A percentile compares a stretch with the other conserved stretches of the same genome.
Evolutionary conservation across 176 grass and related monocot species (phyloP).

Genomic region (Carex myosuroides): DNA sequence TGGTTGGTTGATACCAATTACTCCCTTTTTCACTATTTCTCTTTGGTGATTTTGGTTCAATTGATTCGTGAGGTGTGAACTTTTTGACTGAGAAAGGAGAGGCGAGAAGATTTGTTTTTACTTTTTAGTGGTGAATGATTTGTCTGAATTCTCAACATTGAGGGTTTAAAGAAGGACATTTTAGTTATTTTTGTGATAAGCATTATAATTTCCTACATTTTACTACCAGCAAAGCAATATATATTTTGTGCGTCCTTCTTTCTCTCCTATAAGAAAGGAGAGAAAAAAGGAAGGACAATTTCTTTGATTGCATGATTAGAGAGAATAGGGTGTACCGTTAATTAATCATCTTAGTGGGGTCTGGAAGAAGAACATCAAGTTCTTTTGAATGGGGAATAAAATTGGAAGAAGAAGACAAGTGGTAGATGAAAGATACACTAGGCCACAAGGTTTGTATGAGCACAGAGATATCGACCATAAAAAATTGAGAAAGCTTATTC

Average conservation of each 20-base stretch:
- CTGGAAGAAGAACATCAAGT: conserved; percentile 24
- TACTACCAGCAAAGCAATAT: not conserved
- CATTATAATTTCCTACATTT: conserved; percentile 1
- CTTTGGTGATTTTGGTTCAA: conserved; percentile 14
- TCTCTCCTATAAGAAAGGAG: conserved; percentile 13
- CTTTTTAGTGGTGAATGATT: not conserved
- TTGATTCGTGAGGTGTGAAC: not conserved
- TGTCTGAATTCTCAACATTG: not conserved
- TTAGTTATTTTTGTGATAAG: not conserved
- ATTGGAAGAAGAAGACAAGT: conserved; percentile 71
- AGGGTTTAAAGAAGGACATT: not conserved
- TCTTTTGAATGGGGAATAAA: conserved; percentile 73
- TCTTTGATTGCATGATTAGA: conserved; percentile 35
- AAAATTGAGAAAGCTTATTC: conserved; percentile 97
- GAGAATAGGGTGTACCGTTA: not conserved
- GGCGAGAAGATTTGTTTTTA: not conserved
- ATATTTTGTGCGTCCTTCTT: conserved; percentile 17
- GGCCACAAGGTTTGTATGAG: conserved; percentile 90
- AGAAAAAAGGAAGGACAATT: conserved; percentile 2
- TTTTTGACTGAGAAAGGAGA: conserved; percentile 3
- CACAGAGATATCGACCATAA: conserved; percentile 88
- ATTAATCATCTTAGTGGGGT: not conserved
- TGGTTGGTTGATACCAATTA: not conserved
- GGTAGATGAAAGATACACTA: conserved; percentile 84
- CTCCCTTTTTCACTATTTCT: not conserved